Evolutionary conservation across 2,329 filamentous ascomycete genomes (phyloP), one percentile per base, ranked within the genome.

Genomic region (Raffaelea ambrosiae): DNA sequence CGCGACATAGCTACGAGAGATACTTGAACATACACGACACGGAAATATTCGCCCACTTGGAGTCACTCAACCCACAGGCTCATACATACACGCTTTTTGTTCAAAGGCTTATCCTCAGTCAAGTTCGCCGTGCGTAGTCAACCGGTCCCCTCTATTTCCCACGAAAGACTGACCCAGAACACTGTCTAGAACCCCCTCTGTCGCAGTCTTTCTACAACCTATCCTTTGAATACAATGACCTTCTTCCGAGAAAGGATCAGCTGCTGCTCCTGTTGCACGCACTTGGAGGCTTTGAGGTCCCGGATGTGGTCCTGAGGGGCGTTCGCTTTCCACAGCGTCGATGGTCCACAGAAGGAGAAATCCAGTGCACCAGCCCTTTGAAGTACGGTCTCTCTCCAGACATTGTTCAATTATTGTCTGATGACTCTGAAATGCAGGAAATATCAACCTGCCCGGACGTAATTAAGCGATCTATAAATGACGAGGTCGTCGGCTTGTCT

Each of bases 21-120:
- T 48, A 48, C 16, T 42, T 48, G 2, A 41, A 35, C 10, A 40
- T 48, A 16, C 20, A 48, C 18, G 46, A 48, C 20, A 42, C 44
- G 16, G 18, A 11, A 8, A 42, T 44, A 9, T 44, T 48, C 20
- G 3, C 5, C 22, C 47, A 48, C 21, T 13, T 48, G 36, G 3
- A 11, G 14, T 41, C 42, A 16, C 36, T 48, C 18, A 7, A 19
- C 3, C 47, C 47, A 3, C 18, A 21, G 14, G 35, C 14, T 3
- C 35, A 22, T 2, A 5, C 3, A 7, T 48, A 48, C 14, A 23
- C 42, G 8, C 19, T 21, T 11, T 35, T 48, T 14, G 47, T 44
- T 3, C 47, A 48, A 36, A 23, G 26, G 2, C 26, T 48, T 5
- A 18, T 48, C 7, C 7, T 44, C 13, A 22, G 13, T 13, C 46